Evolutionary conservation across 805 yeast species (phyloP), one percentile per base, ranked within the genome.

Genomic region (Suhomyces prunicola): DNA sequence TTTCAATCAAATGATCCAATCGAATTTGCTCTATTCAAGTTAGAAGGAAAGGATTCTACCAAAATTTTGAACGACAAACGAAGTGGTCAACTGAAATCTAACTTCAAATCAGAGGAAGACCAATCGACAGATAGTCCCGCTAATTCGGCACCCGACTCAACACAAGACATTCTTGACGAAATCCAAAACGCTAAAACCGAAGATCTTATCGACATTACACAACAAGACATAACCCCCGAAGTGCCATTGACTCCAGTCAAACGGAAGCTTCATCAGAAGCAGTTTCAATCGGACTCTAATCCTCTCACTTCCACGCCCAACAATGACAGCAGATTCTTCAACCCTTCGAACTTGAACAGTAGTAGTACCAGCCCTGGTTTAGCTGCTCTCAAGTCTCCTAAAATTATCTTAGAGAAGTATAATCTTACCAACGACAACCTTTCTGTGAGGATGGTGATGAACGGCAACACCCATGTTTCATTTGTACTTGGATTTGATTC

Each of bases 401-500:
- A 65, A 56, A 58, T 65, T 5, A 66, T 73, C 5, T 62, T 76
- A 51, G 78, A 72, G 23, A 64, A 61, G n/a, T 76, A 76, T 55
- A 51, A 60, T 13, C 59, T 70, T 6, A 57, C 72, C 1, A 60
- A 62, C 9, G 69, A 65, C 13, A n/a, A 51, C 2, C 55, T 79
- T 44, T 63, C 71, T 39, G 70, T 80, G 46, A 76, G 72, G 52
- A 70, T 76, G 49, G 67, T 72, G 19, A 65, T 79, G 76, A 68
- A 76, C 23, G 64, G 69, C 9, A 79, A 77, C 5, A 72, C 79
- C 24, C 99, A 94, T 66, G 80, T 88, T 7, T 91, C 97, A 2
- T 93, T 94, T 65, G 79, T 92, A 33, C 76, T 94, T 60, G 83
- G 87, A 67, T 86, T 83, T 66, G 84, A 80, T 52, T 84, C 97